Evolutionary conservation across 2,329 filamentous ascomycete species (phyloP).

Genomic region (Sclerotinia sclerotiorum): DNA sequence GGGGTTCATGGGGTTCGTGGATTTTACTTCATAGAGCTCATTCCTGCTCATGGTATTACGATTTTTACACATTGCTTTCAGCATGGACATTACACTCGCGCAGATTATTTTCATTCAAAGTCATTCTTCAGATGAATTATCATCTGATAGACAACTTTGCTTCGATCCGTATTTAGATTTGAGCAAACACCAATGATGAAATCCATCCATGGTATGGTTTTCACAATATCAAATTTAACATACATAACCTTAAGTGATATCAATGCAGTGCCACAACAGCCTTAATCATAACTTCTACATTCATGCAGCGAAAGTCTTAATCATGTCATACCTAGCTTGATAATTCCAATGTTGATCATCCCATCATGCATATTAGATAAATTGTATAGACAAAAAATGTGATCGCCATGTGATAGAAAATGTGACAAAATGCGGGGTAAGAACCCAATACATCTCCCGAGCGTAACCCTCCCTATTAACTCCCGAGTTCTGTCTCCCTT

Average conservation of each 20-base stretch:
- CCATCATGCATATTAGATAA: background rate
- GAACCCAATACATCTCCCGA: background rate
- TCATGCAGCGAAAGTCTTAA: background rate
- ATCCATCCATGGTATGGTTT: background rate
- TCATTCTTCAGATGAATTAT: background rate
- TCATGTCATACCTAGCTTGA: background rate
- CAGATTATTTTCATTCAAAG: background rate
- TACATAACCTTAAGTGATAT: background rate
- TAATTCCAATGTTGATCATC: background rate
- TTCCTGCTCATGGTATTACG: background rate
- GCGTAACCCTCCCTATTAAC: background rate
- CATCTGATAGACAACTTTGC: background rate
- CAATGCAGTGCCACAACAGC: background rate
- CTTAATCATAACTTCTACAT: background rate
- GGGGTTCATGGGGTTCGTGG: background rate
- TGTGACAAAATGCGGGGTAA: conserved; percentile 12
- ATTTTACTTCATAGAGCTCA: background rate
- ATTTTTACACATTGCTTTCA: background rate
- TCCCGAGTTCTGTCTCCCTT: background rate
- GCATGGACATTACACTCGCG: background rate
- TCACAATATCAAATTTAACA: background rate
- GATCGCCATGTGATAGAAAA: background rate
- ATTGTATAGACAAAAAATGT: conserved; percentile 1
- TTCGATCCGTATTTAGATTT: background rate
- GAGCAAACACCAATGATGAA: background rate